Conservation (phyloP, 2,329 filamentous ascomycete species). For the Neocatenulostroma microsporum region DNA sequence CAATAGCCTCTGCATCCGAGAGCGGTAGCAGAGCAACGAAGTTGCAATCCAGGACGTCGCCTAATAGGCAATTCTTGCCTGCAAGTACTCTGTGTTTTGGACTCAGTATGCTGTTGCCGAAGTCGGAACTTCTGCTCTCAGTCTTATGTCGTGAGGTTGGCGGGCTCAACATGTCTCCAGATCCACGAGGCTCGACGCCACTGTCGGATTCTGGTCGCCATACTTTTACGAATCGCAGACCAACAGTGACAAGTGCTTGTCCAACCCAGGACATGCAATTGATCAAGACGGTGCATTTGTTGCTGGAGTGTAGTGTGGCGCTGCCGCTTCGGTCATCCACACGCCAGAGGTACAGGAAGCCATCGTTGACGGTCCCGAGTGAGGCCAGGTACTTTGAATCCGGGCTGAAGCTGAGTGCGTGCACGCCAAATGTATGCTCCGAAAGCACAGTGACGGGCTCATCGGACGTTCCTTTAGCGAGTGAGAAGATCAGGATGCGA, state of each 20-base stretch:
- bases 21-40: conserved; percentile 73
- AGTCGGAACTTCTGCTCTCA: conserved; percentile 21
- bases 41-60: conserved; percentile 69
- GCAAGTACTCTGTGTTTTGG: conserved; percentile 60
- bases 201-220: conserved; percentile 71
- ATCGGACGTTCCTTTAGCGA: conserved; percentile 68
- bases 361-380: conserved; percentile 81
- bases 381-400: conserved; percentile 83
- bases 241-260: conserved; percentile 71
- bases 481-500: conserved; percentile 80
- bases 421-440: conserved; percentile 86
- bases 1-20: conserved; percentile 64
- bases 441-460: conserved; percentile 74
- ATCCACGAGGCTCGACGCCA: conserved; percentile 12
- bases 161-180: conserved; percentile 12
- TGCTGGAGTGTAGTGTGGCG: conserved; percentile 72
- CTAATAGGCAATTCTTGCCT: conserved; percentile 82
- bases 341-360: conserved; percentile 85
- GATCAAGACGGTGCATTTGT: conserved; percentile 84
- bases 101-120: conserved; percentile 29
- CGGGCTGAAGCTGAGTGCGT: conserved; percentile 78
- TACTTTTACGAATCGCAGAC: conserved; percentile 84
- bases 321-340: conserved; percentile 75
- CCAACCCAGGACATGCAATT: conserved; percentile 89
- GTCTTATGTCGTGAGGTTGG: conserved; percentile 28